phyloP scores from a whole-genome alignment of 176 grass and related monocot species.

The Carex parvula region DNA sequence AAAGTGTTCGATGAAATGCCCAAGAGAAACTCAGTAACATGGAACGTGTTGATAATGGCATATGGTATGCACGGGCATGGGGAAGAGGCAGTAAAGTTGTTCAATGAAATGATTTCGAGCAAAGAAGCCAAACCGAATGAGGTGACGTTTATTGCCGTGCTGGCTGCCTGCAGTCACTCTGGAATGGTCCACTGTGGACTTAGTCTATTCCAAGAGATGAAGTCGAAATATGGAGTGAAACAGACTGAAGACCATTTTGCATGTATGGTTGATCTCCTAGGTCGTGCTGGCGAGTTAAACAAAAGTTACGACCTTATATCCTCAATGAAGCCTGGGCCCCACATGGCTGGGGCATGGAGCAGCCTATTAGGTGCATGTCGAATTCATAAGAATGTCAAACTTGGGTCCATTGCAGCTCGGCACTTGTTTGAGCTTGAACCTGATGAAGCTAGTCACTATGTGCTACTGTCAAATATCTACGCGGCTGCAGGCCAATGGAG shows the following conservation, averaged over 20 bases:
- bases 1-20: conserved; percentile 64
- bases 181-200: conserved; percentile 61
- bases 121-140: conserved; percentile 62
- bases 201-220: conserved; percentile 62
- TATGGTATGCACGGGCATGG: conserved; percentile 91
- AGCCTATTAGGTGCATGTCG: conserved; percentile 75
- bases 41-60: conserved; percentile 97
- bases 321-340: conserved; percentile 39
- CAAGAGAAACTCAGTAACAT: conserved; percentile 72
- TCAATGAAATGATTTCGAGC: conserved; percentile 55
- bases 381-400: conserved; percentile 48
- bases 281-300: conserved; percentile 60
- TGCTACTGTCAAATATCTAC: conserved; percentile 93
- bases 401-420: conserved; percentile 59
- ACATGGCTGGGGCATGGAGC: conserved; percentile 71
- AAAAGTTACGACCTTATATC: conserved; percentile 57
- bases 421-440: conserved; percentile 81
- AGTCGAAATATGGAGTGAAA: conserved; percentile 45
- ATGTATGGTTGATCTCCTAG: conserved; percentile 71
- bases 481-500: conserved; percentile 57
- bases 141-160: conserved; percentile 71
- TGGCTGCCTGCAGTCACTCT: conserved; percentile 90
- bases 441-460: conserved; percentile 79
- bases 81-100: conserved; percentile 50
- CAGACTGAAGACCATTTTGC: conserved; percentile 62